Conservation (phyloP, 495 filamentous ascomycete genomes). For the Podospora anserina region DNA sequence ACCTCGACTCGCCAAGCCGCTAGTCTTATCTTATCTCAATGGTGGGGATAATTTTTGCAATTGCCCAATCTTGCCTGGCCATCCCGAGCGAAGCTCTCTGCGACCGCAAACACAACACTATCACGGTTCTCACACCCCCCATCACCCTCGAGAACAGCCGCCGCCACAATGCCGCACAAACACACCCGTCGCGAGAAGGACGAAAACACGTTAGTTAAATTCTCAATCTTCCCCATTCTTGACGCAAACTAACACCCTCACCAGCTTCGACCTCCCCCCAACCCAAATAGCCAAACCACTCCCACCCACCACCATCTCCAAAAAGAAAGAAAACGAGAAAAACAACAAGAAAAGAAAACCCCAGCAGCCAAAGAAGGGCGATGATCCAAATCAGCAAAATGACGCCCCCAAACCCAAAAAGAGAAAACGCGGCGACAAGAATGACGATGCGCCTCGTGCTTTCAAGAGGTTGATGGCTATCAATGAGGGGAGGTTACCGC, state of each 20-base stretch:
- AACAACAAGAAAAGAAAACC: not conserved
- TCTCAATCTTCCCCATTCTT: not conserved
- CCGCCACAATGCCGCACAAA: constrained; percentile 72
- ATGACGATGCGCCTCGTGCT: constrained; percentile 80
- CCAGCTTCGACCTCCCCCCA: constrained; percentile 73
- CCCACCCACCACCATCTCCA: constrained; percentile 49
- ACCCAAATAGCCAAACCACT: constrained; percentile 65
- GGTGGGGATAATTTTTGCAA: constrained; percentile 22
- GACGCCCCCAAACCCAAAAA: constrained; percentile 29
- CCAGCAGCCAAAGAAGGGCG: constrained; percentile 22
- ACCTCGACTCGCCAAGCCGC: not conserved
- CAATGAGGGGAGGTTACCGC: constrained; percentile 53
- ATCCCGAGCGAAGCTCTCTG: not conserved
- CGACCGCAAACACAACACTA: not conserved
- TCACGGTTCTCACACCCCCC: not conserved
- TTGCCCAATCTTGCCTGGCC: not conserved
- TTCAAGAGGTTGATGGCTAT: constrained; percentile 80
- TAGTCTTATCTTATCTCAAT: constrained; percentile 22
- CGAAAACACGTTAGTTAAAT: constrained; percentile 36
- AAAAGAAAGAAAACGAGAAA: constrained; percentile 28
- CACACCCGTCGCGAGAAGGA: constrained; percentile 63
- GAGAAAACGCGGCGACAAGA: constrained; percentile 44
- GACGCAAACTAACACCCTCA: constrained; percentile 20
- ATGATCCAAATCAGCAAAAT: constrained; percentile 16
- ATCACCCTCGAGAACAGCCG: not conserved